Evolutionary conservation across 2,329 filamentous ascomycete genomes (phyloP).

Genomic region (Trichoderma sp.): DNA sequence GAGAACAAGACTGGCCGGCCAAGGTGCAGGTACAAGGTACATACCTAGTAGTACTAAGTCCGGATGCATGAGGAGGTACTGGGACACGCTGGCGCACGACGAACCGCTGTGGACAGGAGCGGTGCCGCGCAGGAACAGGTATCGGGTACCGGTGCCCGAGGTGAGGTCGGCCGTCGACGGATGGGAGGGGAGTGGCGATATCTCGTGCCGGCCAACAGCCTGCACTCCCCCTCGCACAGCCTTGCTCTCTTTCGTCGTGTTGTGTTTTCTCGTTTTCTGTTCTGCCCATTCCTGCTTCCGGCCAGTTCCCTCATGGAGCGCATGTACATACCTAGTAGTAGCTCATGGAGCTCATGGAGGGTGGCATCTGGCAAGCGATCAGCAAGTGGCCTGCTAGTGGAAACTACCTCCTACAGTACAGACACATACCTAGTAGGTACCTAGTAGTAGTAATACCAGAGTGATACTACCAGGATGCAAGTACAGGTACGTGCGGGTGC

Average conservation of each 20-base stretch:
- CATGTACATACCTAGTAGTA: too few relatives aligned
- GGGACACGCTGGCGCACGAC: neutral
- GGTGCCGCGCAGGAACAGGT: neutral
- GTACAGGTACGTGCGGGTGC: neutral
- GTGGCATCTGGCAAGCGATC: neutral
- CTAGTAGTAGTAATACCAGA: too few relatives aligned
- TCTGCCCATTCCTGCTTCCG: neutral
- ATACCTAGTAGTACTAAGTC: neutral
- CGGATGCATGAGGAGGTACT: neutral
- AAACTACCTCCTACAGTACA: too few relatives aligned
- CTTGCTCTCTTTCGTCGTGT: constrained; percentile 10
- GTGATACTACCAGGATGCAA: neutral
- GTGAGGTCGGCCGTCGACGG: neutral
- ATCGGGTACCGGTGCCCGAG: neutral
- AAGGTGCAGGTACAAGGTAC: neutral
- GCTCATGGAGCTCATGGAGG: too few relatives aligned
- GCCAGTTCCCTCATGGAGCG: neutral
- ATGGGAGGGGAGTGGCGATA: constrained; percentile 7
- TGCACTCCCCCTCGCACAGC: constrained; percentile 8
- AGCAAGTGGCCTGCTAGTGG: neutral
- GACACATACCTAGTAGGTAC: too few relatives aligned
- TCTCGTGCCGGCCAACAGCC: neutral
- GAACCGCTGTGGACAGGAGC: neutral
- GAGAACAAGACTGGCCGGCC: constrained; percentile 7
- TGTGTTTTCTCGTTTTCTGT: neutral